A percentile compares a stretch with the other conserved stretches of the same genome.
Conservation (phyloP, 2,329 filamentous ascomycete genomes). For the Paracorniculantispora psalliotae region DNA sequence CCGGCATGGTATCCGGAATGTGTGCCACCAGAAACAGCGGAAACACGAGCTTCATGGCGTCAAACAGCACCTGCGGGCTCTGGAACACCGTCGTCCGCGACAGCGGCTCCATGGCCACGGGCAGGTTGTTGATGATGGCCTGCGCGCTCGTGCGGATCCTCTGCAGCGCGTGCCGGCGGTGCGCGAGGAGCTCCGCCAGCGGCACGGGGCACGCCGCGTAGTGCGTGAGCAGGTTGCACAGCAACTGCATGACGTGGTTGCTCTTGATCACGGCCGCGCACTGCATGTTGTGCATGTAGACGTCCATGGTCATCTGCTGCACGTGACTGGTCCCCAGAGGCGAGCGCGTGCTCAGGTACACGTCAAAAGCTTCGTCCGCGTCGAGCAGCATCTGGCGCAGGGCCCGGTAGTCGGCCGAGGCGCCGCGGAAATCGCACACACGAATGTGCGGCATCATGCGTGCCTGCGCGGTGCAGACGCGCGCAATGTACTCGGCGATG, state of each 20-base stretch:
- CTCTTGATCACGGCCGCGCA: constrained; percentile 30
- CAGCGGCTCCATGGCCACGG: constrained; percentile 22
- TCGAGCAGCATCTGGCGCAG: constrained; percentile 19
- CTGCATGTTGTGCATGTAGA: constrained; percentile 31
- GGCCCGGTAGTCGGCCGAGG: constrained; percentile 23
- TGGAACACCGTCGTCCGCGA: constrained; percentile 9
- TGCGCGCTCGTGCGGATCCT: constrained; percentile 27
- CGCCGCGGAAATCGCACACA: constrained; percentile 23
- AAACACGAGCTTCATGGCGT: constrained; percentile 34
- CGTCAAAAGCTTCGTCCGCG: constrained; percentile 16
- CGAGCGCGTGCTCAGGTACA: constrained; percentile 13
- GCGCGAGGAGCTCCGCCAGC: constrained; percentile 21
- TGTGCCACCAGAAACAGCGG: constrained; percentile 31
- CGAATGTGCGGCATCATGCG: constrained; percentile 24
- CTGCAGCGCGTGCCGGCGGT: constrained; percentile 25
- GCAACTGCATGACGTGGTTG: constrained; percentile 28
- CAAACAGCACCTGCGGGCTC: constrained; percentile 29
- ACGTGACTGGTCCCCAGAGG: constrained; percentile 8
- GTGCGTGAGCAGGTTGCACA: constrained; percentile 33
- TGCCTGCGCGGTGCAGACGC: constrained; percentile 24
- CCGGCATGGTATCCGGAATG: constrained; percentile 23
- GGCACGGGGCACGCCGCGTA: constrained; percentile 21
- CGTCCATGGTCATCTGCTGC: constrained; percentile 18
- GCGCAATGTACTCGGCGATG: constrained; percentile 25
- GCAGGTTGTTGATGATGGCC: constrained; percentile 25